phyloP scores from a whole-genome alignment of 352 stramenopile species.

The Synura sp. region DNA sequence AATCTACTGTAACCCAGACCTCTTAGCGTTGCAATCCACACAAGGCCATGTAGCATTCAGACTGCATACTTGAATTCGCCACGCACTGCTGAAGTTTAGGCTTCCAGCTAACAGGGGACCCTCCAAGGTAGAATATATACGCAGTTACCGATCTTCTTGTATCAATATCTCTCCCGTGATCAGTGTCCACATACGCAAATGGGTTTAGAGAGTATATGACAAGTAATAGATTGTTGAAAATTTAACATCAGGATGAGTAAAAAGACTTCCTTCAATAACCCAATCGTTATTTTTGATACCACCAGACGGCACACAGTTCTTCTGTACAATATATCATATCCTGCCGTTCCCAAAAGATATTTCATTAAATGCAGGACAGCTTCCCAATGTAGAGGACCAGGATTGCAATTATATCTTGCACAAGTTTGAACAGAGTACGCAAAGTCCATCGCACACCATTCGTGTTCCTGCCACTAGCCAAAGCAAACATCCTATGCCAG shows the following conservation, averaged over 20 bases:
- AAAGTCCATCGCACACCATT: slow-evolving; percentile 30
- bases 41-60: slow-evolving; percentile 20
- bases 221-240: not conserved
- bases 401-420: not conserved
- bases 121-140: slow-evolving; percentile 23
- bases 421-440: not conserved
- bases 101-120: slow-evolving; percentile 2
- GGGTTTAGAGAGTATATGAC: no score
- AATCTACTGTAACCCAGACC: slow-evolving; percentile 13
- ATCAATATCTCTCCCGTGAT: slow-evolving; percentile 22
- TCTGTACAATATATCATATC: slow-evolving; percentile 15
- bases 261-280: slow-evolving; percentile 7
- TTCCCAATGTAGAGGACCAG: slow-evolving; percentile 22
- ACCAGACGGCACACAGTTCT: not conserved
- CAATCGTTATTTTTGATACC: not conserved
- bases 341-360: slow-evolving; percentile 18
- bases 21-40: no score
- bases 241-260: slow-evolving; percentile 10
- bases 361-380: not conserved
- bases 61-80: slow-evolving; percentile 14
- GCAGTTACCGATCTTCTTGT: slow-evolving; percentile 15
- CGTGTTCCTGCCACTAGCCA: slow-evolving; percentile 9
- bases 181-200: slow-evolving; percentile 28
- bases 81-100: slow-evolving; percentile 16
- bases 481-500: slow-evolving; percentile 21